Conservation (phyloP, 108 stramenopile species). For the Nitzschia sp. region DNA sequence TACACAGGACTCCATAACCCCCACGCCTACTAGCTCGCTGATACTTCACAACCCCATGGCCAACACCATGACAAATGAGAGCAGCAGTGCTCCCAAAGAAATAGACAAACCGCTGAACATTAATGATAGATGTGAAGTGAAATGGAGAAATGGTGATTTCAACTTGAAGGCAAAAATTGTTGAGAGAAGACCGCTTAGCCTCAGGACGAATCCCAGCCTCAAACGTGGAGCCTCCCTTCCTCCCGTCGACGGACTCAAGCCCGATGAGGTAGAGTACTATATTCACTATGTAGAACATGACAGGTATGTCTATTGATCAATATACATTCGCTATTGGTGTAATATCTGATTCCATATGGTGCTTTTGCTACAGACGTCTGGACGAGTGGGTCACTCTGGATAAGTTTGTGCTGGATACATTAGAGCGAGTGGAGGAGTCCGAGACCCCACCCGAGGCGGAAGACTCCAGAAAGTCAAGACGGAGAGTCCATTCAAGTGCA, state of each 20-base stretch:
- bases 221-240: slow-evolving; percentile 1
- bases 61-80: slow-evolving; percentile 13
- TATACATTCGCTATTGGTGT: slow-evolving; percentile 2
- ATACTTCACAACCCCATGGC: not conserved
- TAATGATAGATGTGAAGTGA: slow-evolving; percentile 60
- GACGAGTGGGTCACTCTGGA: slow-evolving; percentile 83
- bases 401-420: slow-evolving; percentile 60
- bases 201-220: slow-evolving; percentile 13
- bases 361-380: slow-evolving; percentile 45
- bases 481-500: not conserved
- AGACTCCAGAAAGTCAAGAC: slow-evolving; percentile 18
- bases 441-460: slow-evolving; percentile 10
- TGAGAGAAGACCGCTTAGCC: slow-evolving; percentile 46
- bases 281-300: slow-evolving; percentile 84
- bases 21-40: too few species aligned
- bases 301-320: slow-evolving; percentile 35
- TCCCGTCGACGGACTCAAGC: slow-evolving; percentile 14
- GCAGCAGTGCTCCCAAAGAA: not conserved
- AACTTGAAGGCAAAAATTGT: slow-evolving; percentile 50
- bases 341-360: not conserved
- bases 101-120: slow-evolving; percentile 50
- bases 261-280: slow-evolving; percentile 71
- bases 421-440: slow-evolving; percentile 34
- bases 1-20: too few species aligned
- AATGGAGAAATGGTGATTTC: slow-evolving; percentile 60